A percentile compares a stretch with the other conserved stretches of the same genome.
Conservation (phyloP, 495 filamentous ascomycete species). For the Lasiosphaeriaceae sp. region DNA sequence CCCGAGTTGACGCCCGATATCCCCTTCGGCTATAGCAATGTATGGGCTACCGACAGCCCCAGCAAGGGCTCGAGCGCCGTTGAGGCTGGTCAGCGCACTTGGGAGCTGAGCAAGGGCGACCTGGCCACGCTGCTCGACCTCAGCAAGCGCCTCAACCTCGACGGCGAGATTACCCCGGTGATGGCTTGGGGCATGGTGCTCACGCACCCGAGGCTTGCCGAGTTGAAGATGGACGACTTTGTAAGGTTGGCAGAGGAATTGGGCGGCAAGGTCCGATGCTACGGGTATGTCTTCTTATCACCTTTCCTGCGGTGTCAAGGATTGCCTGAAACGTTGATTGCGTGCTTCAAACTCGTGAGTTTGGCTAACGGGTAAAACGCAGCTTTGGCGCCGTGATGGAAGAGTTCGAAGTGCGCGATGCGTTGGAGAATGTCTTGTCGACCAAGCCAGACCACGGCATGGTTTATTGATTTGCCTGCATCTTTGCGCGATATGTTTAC, state of each 20-base stretch:
- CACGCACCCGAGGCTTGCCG: constrained; percentile 60
- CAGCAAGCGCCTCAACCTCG: constrained; percentile 76
- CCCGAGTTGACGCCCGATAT: constrained; percentile 42
- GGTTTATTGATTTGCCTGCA: constrained; percentile 21
- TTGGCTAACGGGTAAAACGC: too few species aligned
- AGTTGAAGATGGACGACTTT: constrained; percentile 67
- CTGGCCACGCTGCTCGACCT: constrained; percentile 77
- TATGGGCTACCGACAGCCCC: constrained; percentile 15
- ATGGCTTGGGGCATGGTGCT: constrained; percentile 88
- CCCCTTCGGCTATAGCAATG: constrained; percentile 44
- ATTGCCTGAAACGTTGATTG: too few species aligned
- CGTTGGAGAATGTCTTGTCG: constrained; percentile 68
- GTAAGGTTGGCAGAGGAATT: constrained; percentile 68
- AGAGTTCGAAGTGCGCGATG: constrained; percentile 88
- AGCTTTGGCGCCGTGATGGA: constrained; percentile 84
- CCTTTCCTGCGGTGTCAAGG: neutral
- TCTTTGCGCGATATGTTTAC: neutral
- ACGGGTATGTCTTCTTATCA: constrained; percentile 74
- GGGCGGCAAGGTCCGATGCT: constrained; percentile 79
- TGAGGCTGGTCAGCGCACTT: constrained; percentile 51
- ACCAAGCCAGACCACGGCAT: constrained; percentile 51
- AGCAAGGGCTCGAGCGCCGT: constrained; percentile 33
- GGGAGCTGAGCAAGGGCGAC: constrained; percentile 68
- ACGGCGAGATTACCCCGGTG: constrained; percentile 94
- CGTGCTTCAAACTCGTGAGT: too few species aligned